Evolutionary conservation across 495 filamentous ascomycete genomes (phyloP).

Genomic region (Apiosordaria backusii): DNA sequence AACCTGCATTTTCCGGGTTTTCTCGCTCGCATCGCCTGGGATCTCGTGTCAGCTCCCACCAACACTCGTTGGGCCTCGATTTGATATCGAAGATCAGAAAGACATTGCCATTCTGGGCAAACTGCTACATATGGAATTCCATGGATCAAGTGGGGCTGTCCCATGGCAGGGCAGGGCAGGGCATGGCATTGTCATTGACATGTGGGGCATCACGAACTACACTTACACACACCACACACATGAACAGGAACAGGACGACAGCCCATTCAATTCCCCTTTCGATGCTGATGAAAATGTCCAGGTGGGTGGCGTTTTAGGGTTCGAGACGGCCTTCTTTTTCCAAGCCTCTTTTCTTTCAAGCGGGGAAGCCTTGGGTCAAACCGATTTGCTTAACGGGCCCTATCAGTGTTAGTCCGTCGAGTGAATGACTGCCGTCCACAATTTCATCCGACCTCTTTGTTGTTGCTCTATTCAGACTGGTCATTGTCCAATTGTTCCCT

Average conservation of each 20-base stretch:
- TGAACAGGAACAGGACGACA: background rate
- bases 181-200: background rate
- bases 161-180: background rate
- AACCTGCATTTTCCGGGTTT: background rate
- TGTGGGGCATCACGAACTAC: background rate
- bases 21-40: background rate
- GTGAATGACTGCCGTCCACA: background rate
- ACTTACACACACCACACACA: background rate
- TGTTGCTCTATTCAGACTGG: background rate
- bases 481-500: constrained; percentile 4
- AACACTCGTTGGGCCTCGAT: background rate
- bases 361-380: background rate
- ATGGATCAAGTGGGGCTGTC: background rate
- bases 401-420: background rate
- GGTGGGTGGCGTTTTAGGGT: background rate
- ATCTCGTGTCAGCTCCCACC: background rate
- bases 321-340: background rate
- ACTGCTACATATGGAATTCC: background rate
- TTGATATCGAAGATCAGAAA: background rate
- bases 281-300: background rate
- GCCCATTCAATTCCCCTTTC: background rate
- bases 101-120: background rate
- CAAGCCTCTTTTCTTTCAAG: background rate
- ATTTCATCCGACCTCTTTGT: background rate
- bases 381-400: background rate